Conservation (phyloP, 108 stramenopile species). For the Pseudonitzschia multiseries region DNA sequence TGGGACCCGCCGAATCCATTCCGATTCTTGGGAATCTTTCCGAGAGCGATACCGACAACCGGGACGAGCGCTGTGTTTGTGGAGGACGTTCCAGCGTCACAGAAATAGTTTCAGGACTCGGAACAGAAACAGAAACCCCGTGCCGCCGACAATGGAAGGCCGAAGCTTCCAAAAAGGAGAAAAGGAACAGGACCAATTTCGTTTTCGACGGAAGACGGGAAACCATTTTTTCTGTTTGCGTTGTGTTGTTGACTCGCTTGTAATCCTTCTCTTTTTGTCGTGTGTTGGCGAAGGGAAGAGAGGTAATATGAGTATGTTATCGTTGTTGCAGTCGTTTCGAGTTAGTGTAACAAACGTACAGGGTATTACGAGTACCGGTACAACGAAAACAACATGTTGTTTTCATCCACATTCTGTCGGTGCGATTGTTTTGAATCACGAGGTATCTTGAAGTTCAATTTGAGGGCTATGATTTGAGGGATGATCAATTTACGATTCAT, state of each 20-base stretch:
- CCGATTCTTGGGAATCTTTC: not conserved
- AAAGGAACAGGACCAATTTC: not conserved
- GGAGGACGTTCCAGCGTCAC: not conserved
- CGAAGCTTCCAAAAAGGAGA: not conserved
- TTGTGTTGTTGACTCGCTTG: not conserved
- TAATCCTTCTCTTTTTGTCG: no score
- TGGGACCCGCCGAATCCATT: not conserved
- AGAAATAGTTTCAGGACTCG: not conserved
- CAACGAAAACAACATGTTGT: no score
- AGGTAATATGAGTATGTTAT: no score
- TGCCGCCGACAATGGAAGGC: not conserved
- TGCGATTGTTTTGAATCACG: no score
- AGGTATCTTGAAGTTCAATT: no score
- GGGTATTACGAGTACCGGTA: no score
- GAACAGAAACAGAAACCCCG: not conserved
- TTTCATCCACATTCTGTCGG: no score
- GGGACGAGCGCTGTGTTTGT: not conserved
- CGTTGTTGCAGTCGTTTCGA: no score
- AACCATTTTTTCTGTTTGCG: not conserved
- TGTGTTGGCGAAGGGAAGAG: no score
- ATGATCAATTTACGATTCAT: no score
- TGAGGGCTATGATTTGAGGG: no score
- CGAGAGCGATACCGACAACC: not conserved
- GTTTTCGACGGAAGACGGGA: not conserved
- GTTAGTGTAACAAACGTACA: no score